Evolutionary conservation across 1,284 basidiomycete genomes (phyloP).

Genomic region (Tilletia setariae): DNA sequence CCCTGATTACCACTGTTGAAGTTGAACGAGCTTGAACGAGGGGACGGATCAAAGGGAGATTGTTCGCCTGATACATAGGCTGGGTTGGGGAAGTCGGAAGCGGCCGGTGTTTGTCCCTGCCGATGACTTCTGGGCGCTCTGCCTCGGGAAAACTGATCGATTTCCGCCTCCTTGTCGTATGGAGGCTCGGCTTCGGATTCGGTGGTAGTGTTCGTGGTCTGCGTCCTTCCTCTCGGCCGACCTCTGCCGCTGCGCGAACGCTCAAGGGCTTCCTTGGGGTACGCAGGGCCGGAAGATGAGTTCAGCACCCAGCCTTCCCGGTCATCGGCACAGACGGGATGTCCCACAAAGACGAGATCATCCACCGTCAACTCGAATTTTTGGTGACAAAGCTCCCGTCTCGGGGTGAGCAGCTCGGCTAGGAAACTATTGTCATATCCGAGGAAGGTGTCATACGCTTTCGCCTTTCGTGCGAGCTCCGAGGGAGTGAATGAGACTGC

Average conservation of each 20-base stretch:
- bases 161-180: not conserved
- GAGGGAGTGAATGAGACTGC: not conserved
- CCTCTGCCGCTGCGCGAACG: too few species aligned
- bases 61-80: not conserved
- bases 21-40: conserved; percentile 1
- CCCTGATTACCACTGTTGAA: not conserved
- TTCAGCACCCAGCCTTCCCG: conserved; percentile 22
- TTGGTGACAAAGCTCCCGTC: conserved; percentile 78
- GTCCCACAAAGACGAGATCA: conserved; percentile 89
- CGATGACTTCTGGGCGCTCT: not conserved
- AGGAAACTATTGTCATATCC: conserved; percentile 79
- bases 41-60: conserved; percentile 4
- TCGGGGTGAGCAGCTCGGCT: conserved; percentile 74
- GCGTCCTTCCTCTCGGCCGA: too few species aligned
- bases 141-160: not conserved
- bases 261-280: too few species aligned
- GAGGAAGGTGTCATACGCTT: conserved; percentile 63
- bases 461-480: conserved; percentile 8
- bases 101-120: not conserved
- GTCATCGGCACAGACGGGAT: conserved; percentile 72
- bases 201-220: too few species aligned
- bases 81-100: not conserved
- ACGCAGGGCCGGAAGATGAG: too few species aligned
- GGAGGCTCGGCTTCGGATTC: too few species aligned
- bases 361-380: conserved; percentile 91